These are phyloP conservation scores for Sclerotinia trifoliorum DNA, from an alignment of 2,329 filamentous ascomycete genomes.

Conservation along the genomic window DNA sequence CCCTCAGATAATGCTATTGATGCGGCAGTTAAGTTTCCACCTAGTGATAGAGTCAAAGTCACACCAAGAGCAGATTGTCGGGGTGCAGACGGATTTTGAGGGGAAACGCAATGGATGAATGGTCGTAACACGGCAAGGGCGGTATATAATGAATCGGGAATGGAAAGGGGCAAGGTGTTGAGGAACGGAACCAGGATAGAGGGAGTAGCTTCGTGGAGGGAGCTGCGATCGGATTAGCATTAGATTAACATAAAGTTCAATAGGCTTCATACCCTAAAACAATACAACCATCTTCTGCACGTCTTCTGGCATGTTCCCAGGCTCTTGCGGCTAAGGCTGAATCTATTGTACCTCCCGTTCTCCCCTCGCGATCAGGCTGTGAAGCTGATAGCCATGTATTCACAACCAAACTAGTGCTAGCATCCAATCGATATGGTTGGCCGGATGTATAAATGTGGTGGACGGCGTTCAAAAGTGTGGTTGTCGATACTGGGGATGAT, in stretches of 20 bases:
- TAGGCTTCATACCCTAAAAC: slow-evolving; percentile 68
- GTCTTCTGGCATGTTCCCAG: slow-evolving; percentile 93
- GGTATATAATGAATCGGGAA: slow-evolving; percentile 73
- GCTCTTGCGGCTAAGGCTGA: slow-evolving; percentile 72
- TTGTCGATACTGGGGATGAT: slow-evolving; percentile 82
- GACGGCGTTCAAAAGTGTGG: slow-evolving; percentile 85
- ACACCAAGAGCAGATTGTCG: slow-evolving; percentile 79
- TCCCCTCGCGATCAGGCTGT: slow-evolving; percentile 66
- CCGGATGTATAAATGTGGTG: slow-evolving; percentile 84
- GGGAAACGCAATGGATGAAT: slow-evolving; percentile 83
- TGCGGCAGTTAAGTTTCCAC: slow-evolving; percentile 74
- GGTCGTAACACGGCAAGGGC: slow-evolving; percentile 79
- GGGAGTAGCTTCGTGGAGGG: slow-evolving; percentile 83
- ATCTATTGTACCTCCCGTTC: slow-evolving; percentile 76
- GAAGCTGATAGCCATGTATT: slow-evolving; percentile 91
- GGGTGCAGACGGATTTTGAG: slow-evolving; percentile 80
- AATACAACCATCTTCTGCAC: slow-evolving; percentile 94
- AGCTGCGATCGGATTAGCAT: slow-evolving; percentile 51
- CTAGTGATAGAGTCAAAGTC: slow-evolving; percentile 76
- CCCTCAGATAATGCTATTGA: slow-evolving; percentile 78
- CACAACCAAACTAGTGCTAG: slow-evolving; percentile 86
- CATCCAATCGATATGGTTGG: slow-evolving; percentile 82
- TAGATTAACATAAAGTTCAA: neutral
- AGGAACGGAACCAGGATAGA: slow-evolving; percentile 82
- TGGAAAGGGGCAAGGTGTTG: slow-evolving; percentile 72